phyloP scores from a whole-genome alignment of 2,329 filamentous ascomycete species.

The Exophiala sideris region DNA sequence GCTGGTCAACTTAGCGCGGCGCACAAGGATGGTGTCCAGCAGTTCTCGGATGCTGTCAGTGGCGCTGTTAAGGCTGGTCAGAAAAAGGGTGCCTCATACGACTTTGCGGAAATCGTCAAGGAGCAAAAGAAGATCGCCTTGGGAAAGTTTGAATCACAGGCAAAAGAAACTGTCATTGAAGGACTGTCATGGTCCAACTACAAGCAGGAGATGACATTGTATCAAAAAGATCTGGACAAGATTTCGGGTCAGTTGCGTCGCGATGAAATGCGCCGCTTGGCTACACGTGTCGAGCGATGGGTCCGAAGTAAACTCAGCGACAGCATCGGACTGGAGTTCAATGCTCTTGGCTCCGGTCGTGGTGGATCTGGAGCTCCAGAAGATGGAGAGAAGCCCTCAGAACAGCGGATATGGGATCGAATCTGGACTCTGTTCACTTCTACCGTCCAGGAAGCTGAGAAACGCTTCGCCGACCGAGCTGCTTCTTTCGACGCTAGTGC shows the following conservation, averaged over 20 bases:
- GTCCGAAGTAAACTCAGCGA: constrained; percentile 84
- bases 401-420: constrained; percentile 92
- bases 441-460: constrained; percentile 80
- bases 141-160: constrained; percentile 71
- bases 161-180: constrained; percentile 69
- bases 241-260: constrained; percentile 80
- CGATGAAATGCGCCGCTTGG: constrained; percentile 92
- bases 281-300: constrained; percentile 89
- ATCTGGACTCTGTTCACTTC: constrained; percentile 84
- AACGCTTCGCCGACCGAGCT: constrained; percentile 79
- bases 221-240: constrained; percentile 86
- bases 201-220: constrained; percentile 71
- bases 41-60: constrained; percentile 86
- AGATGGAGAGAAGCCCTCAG: constrained; percentile 67
- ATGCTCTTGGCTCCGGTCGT: constrained; percentile 85
- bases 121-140: constrained; percentile 75
- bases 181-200: constrained; percentile 87
- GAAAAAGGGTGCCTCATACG: constrained; percentile 84
- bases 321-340: constrained; percentile 88
- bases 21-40: constrained; percentile 79
- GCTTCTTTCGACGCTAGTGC: constrained; percentile 89
- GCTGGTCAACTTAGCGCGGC: constrained; percentile 82
- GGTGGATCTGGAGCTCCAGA: constrained; percentile 79
- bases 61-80: constrained; percentile 84
- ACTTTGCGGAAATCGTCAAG: constrained; percentile 91